These are phyloP conservation scores for Cokeromyces recurvatus DNA, from an alignment of 371 early-diverging fungal genomes.

Conservation along the genomic window DNA sequence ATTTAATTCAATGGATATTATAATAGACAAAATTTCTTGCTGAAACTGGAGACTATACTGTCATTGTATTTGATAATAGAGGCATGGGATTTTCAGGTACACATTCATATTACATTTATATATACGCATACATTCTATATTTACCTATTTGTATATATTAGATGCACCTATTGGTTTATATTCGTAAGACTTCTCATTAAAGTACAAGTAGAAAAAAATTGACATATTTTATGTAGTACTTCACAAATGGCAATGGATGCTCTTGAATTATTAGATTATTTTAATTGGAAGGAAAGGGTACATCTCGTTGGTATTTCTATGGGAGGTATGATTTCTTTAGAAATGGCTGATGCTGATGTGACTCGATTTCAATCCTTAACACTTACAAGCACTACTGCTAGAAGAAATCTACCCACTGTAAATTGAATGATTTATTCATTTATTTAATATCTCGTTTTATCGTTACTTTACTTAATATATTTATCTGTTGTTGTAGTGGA, in stretches of 20 bases:
- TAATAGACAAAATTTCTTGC: slow-evolving; percentile 56
- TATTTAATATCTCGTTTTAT: no score
- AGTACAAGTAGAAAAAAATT: not conserved
- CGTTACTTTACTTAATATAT: no score
- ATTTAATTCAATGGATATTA: no score
- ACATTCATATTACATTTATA: not conserved
- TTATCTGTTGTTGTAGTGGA: slow-evolving; percentile 19
- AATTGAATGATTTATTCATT: slow-evolving; percentile 1
- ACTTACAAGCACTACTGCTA: slow-evolving; percentile 40
- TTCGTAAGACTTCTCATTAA: slow-evolving; percentile 7
- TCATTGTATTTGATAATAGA: slow-evolving; percentile 78
- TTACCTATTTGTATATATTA: not conserved
- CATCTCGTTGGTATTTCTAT: slow-evolving; percentile 73
- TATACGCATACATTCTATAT: not conserved
- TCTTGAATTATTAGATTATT: slow-evolving; percentile 51
- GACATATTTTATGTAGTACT: slow-evolving; percentile 30
- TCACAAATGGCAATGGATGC: slow-evolving; percentile 71
- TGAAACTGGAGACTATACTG: slow-evolving; percentile 54
- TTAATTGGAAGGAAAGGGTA: slow-evolving; percentile 59
- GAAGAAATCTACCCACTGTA: slow-evolving; percentile 42
- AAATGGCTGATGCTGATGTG: slow-evolving; percentile 40
- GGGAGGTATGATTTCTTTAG: slow-evolving; percentile 76
- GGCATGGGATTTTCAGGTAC: slow-evolving; percentile 64
- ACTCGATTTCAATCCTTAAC: slow-evolving; percentile 37
- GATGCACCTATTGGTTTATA: slow-evolving; percentile 26